Base-by-base conservation (phyloP, 2,329 filamentous ascomycete genomes). In the Berkeleyomyces basicola region DNA sequence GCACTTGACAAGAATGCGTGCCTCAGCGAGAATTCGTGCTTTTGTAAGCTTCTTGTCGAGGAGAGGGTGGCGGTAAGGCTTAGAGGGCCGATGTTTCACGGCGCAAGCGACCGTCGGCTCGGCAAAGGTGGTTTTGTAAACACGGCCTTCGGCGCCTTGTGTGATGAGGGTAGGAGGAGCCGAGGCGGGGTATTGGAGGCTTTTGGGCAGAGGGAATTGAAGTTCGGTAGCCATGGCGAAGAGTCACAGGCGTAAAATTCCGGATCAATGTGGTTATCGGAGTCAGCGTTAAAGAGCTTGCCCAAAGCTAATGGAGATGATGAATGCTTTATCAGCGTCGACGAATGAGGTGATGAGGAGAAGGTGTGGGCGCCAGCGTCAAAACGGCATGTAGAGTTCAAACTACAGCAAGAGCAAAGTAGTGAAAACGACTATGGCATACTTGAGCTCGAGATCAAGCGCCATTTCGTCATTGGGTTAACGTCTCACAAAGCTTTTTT, bases 91-190 rank as follows among this genome's bases (percentile, higher is more conserved):
- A 78, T 95, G 85, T 76, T 99, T 99, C 66, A 97, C 82, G 0
- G 92, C 89, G 71, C 85, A 87, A 11, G 86, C 82, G 7, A 82
- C 77, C 63, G 78, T 72, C 46, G 87, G 81, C 1, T 80, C 72
- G 62, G 96, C 84, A 75, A 89, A 95, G 62, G 82, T 85, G 16
- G 89, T 92, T 73, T 84, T 86, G 82, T 95, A 97, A 71, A 99
- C 83, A 67, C 92, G 89, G 65, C 89, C 91, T 82, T 99, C 93
- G 71, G 93, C 93, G 75, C 93, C 93, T 79, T 97, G 93, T 63
- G 89, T 86, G 68, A 97, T 82, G 70, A 96, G 87, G 58, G 71
- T 73, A 66, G 89, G 83, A 58, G 81, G 74, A 68, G 77, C 72
- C 46, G 82, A 77, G 66, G 80, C 76, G 71, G 81, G 80, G 75